These are phyloP conservation scores for Hanseniaspora singularis DNA, from an alignment of 805 yeast genomes.

Conservation along the genomic window DNA sequence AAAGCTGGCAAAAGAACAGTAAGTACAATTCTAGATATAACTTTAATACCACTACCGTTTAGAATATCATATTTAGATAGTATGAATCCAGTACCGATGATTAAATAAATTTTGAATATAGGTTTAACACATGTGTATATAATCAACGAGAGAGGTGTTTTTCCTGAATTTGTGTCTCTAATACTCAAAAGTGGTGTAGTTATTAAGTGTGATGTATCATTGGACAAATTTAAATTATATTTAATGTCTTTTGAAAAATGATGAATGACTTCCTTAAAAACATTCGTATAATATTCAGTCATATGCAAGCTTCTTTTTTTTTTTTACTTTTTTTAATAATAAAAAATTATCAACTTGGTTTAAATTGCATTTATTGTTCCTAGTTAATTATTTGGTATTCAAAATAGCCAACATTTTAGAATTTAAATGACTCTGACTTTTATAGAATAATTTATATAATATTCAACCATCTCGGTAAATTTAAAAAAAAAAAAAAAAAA, in stretches of 20 bases:
- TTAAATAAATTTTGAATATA: constrained; percentile 60
- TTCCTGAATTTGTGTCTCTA: constrained; percentile 1
- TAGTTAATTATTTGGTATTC: no score
- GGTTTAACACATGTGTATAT: constrained; percentile 55
- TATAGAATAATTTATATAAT: no score
- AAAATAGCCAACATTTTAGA: no score
- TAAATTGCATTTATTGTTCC: no score
- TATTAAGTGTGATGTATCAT: no score
- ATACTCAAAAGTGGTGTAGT: neutral
- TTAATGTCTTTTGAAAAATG: constrained; percentile 3
- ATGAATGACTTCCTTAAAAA: neutral
- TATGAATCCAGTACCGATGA: constrained; percentile 53
- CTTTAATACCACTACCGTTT: constrained; percentile 49
- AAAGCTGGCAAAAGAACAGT: constrained; percentile 55
- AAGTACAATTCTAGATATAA: constrained; percentile 52
- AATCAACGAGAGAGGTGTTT: constrained; percentile 11
- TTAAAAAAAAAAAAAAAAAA: no score
- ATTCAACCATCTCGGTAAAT: no score
- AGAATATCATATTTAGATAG: constrained; percentile 49
- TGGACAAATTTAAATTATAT: neutral
- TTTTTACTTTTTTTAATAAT: neutral
- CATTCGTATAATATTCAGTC: neutral
- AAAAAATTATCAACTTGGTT: neutral
- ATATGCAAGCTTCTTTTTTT: neutral
- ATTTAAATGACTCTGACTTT: no score